Evolutionary conservation across 441 rosid species (phyloP).

Genomic region (Populus hybrid): DNA sequence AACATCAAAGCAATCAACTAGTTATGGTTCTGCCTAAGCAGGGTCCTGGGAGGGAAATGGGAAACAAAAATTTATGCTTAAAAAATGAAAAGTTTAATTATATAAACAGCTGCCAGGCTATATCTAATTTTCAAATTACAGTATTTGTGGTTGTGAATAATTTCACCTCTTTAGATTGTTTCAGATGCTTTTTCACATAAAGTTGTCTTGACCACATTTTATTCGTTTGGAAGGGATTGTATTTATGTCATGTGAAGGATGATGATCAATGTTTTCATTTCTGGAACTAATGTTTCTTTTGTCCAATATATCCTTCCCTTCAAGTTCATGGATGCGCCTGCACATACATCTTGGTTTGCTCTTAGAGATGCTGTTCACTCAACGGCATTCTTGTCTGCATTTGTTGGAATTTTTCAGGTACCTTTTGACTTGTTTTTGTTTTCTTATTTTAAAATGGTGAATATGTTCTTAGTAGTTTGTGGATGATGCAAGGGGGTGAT

Average conservation of each 20-base stretch:
- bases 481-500: conserved; percentile 65
- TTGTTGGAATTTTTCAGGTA: conserved; percentile 98
- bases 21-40: neutral
- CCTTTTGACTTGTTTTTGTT: conserved; percentile 11
- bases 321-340: conserved; percentile 91
- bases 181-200: neutral
- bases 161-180: neutral
- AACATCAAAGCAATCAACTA: neutral
- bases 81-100: neutral
- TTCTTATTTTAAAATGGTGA: conserved; percentile 11
- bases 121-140: neutral
- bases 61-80: neutral
- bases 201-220: neutral
- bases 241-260: neutral
- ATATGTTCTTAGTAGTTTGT: conserved; percentile 19
- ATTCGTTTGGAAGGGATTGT: neutral
- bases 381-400: conserved; percentile 88
- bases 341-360: conserved; percentile 83
- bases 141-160: neutral
- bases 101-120: neutral
- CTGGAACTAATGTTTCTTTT: conserved; percentile 9
- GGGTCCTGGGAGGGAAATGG: neutral
- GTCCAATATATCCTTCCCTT: neutral
- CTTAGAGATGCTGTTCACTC: conserved; percentile 86
- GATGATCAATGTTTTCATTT: neutral